Conservation (phyloP, 495 filamentous ascomycete genomes). For the Penicillium tannophilum region DNA sequence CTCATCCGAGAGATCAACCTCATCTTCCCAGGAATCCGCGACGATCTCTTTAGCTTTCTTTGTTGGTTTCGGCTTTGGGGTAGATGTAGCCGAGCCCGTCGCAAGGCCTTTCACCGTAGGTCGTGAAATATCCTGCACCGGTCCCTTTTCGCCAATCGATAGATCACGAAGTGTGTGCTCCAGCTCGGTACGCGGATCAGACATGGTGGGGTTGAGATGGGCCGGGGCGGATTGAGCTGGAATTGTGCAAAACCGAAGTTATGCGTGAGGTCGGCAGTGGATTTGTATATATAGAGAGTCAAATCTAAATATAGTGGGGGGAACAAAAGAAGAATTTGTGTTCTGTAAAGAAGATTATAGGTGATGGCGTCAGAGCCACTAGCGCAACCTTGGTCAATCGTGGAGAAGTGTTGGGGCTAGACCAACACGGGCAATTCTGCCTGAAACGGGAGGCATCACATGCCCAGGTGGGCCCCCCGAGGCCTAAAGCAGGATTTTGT, state of each 20-base stretch:
- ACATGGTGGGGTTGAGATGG: constrained; percentile 20
- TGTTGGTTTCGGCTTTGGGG: constrained; percentile 36
- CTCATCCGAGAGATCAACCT: constrained; percentile 48
- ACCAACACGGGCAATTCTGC: constrained; percentile 14
- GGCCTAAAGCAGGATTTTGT: not conserved
- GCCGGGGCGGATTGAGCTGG: not conserved
- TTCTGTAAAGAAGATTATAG: constrained; percentile 14
- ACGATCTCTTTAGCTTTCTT: constrained; percentile 48
- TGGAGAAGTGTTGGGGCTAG: constrained; percentile 30
- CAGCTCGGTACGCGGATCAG: constrained; percentile 37
- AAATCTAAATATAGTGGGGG: not conserved
- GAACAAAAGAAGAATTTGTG: not conserved
- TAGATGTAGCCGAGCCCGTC: constrained; percentile 12
- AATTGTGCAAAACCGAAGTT: not conserved
- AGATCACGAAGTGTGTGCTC: constrained; percentile 50
- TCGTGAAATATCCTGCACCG: constrained; percentile 36
- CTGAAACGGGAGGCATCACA: constrained; percentile 11
- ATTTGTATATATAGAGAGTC: not conserved
- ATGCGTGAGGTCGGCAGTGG: not conserved
- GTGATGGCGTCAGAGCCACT: constrained; percentile 29
- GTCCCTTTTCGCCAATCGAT: constrained; percentile 42
- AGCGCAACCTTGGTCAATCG: constrained; percentile 29
- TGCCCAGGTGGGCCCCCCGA: constrained; percentile 2
- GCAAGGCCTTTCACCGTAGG: constrained; percentile 19
- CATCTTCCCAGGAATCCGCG: constrained; percentile 88